Conservation (phyloP, 345 rosid species). For the Acer negundo region DNA sequence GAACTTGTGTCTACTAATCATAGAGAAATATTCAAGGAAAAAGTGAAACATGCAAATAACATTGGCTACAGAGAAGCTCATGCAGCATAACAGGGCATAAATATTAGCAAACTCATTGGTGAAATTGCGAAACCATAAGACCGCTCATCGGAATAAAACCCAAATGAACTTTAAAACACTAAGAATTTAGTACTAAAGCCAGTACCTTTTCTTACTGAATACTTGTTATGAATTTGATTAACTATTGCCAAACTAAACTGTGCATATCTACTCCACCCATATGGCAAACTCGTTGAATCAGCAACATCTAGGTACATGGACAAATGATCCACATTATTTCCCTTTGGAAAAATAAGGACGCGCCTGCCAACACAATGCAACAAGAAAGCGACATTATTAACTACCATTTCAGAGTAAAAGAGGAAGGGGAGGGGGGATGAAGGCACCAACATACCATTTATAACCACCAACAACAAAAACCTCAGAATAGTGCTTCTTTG, state of each 20-base stretch:
- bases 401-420: too few species aligned
- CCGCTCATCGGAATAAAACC: too few species aligned
- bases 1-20: too few species aligned
- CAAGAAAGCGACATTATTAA: conserved; percentile 17
- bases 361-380: conserved; percentile 56
- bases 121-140: too few species aligned
- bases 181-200: not conserved
- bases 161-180: not conserved
- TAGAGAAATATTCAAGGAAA: not conserved
- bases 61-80: not conserved
- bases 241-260: conserved; percentile 88
- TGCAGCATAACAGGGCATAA: not conserved
- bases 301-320: conserved; percentile 98
- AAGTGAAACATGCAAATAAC: too few species aligned
- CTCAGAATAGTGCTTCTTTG: conserved; percentile 79
- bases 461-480: conserved; percentile 76
- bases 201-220: conserved; percentile 81
- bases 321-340: conserved; percentile 88
- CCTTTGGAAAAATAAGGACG: conserved; percentile 82
- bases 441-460: conserved; percentile 62
- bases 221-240: conserved; percentile 75
- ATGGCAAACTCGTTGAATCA: conserved; percentile 74
- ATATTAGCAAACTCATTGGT: not conserved
- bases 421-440: not conserved
- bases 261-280: conserved; percentile 94